Evolutionary conservation across 2,329 filamentous ascomycete species (phyloP).

Genomic region (Gyromitra esculenta): DNA sequence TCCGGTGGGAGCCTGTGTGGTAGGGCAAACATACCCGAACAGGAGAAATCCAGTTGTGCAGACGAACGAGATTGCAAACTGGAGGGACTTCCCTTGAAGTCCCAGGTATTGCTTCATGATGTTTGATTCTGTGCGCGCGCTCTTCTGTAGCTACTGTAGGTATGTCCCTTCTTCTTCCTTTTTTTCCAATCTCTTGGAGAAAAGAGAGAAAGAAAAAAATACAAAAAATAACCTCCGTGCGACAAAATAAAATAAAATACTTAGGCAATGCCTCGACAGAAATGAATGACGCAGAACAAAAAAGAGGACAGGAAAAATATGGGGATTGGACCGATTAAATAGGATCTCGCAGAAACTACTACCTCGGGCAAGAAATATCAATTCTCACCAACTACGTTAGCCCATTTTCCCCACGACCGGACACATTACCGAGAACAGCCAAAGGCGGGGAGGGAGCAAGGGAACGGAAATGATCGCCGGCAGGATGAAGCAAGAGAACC

Average conservation of each 20-base stretch:
- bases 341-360: slow-evolving; percentile 6
- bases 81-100: slow-evolving; percentile 68
- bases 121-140: not conserved
- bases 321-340: slow-evolving; percentile 34
- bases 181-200: not conserved
- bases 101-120: slow-evolving; percentile 59
- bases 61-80: slow-evolving; percentile 69
- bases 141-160: not conserved
- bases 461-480: slow-evolving; percentile 31
- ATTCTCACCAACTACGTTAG: slow-evolving; percentile 3
- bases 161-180: not conserved
- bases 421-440: slow-evolving; percentile 33
- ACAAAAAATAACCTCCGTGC: no score
- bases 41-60: slow-evolving; percentile 72
- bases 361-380: slow-evolving; percentile 23
- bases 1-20: not conserved
- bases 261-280: not conserved
- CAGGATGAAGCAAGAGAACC: slow-evolving; percentile 24
- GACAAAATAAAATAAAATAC: not conserved
- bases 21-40: slow-evolving; percentile 61
- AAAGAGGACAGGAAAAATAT: not conserved
- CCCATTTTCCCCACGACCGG: slow-evolving; percentile 19
- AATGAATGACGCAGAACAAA: slow-evolving; percentile 1
- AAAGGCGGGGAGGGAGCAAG: not conserved
- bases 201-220: not conserved